phyloP scores from a whole-genome alignment of 495 filamentous ascomycete species.

The Tuber microsphaerosporum region DNA sequence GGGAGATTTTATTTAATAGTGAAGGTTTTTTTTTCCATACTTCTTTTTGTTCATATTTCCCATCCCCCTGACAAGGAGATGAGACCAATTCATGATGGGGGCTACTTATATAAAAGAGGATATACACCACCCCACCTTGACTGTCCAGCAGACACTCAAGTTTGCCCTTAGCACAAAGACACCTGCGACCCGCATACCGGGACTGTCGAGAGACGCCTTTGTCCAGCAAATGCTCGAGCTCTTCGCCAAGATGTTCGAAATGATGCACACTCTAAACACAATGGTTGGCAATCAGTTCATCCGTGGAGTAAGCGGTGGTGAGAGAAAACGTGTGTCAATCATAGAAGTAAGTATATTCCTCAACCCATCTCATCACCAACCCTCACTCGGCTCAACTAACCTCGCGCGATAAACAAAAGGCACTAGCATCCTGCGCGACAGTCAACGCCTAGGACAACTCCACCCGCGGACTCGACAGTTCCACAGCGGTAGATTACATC shows the following conservation, averaged over 20 bases:
- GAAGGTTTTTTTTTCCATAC: slow-evolving; percentile 42
- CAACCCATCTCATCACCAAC: slow-evolving; percentile 11
- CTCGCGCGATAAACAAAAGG: slow-evolving; percentile 25
- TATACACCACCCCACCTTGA: slow-evolving; percentile 60
- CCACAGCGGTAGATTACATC: slow-evolving; percentile 50
- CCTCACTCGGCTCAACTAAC: neutral
- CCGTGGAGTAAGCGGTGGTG: slow-evolving; percentile 61
- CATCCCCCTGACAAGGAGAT: neutral
- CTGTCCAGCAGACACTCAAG: slow-evolving; percentile 59
- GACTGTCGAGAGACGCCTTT: slow-evolving; percentile 45
- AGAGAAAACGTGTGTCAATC: slow-evolving; percentile 54
- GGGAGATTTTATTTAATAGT: slow-evolving; percentile 58
- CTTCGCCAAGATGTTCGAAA: slow-evolving; percentile 60
- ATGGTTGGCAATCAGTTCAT: slow-evolving; percentile 78
- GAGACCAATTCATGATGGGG: slow-evolving; percentile 7
- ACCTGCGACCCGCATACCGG: slow-evolving; percentile 45
- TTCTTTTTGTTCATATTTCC: neutral
- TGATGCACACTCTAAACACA: slow-evolving; percentile 73
- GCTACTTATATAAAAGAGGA: slow-evolving; percentile 45
- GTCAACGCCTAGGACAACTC: slow-evolving; percentile 54
- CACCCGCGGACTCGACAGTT: slow-evolving; percentile 51
- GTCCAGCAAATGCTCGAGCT: slow-evolving; percentile 48
- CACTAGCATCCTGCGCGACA: slow-evolving; percentile 47
- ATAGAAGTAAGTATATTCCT: slow-evolving; percentile 46
- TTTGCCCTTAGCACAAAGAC: slow-evolving; percentile 53